Evolutionary conservation across 495 filamentous ascomycete species (phyloP).

Genomic region (Hyaloscypha finlandica): DNA sequence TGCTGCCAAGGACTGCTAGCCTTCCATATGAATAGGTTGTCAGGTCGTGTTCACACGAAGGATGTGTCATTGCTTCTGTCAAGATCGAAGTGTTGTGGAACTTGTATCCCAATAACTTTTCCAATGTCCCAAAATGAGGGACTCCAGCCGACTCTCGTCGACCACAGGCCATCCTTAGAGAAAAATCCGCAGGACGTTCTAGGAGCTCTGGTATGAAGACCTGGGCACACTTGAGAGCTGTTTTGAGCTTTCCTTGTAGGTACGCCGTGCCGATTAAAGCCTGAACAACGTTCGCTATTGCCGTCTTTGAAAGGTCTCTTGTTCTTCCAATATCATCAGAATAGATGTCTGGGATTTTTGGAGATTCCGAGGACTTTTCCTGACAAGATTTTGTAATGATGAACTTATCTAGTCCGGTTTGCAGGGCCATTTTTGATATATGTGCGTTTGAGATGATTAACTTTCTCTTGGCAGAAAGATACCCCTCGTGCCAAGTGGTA

Average conservation of each 20-base stretch:
- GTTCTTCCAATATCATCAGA: slow-evolving; percentile 24
- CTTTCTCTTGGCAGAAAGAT: slow-evolving; percentile 66
- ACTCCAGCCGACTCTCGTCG: neutral
- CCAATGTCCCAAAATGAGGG: slow-evolving; percentile 38
- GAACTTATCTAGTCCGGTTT: slow-evolving; percentile 67
- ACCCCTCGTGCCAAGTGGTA: slow-evolving; percentile 74
- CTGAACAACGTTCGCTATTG: slow-evolving; percentile 85
- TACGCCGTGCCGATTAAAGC: slow-evolving; percentile 79
- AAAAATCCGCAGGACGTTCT: slow-evolving; percentile 24
- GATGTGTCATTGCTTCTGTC: slow-evolving; percentile 83
- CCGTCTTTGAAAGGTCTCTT: slow-evolving; percentile 64
- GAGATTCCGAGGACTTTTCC: slow-evolving; percentile 67
- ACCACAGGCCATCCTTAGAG: neutral
- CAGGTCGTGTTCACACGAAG: slow-evolving; percentile 58
- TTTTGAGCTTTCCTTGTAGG: slow-evolving; percentile 64
- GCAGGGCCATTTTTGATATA: slow-evolving; percentile 62
- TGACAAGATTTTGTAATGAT: slow-evolving; percentile 53
- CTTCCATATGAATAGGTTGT: slow-evolving; percentile 62
- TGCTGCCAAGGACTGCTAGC: slow-evolving; percentile 87
- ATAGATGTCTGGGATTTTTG: slow-evolving; percentile 53
- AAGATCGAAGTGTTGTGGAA: slow-evolving; percentile 72
- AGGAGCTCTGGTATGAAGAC: slow-evolving; percentile 63
- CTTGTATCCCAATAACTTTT: slow-evolving; percentile 63
- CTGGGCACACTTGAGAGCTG: slow-evolving; percentile 60
- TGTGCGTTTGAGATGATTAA: slow-evolving; percentile 70